phyloP scores from a whole-genome alignment of 495 filamentous ascomycete species.

The Xylaria telfairii region DNA sequence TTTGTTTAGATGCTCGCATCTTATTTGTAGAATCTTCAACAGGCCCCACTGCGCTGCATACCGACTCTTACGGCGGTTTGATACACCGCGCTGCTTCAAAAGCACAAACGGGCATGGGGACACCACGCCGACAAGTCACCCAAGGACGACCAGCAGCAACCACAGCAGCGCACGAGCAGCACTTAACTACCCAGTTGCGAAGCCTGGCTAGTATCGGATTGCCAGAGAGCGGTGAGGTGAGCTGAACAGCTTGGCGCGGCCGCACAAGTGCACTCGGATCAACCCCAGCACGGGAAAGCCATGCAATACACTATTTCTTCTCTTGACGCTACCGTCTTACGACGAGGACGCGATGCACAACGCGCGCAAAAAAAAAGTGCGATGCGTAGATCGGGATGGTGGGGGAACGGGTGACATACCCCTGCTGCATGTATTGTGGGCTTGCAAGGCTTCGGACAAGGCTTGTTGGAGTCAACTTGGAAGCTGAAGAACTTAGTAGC shows the following conservation, averaged over 20 bases:
- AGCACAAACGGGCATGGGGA: constrained; percentile 93
- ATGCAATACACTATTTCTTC: constrained; percentile 94
- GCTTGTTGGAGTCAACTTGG: no score
- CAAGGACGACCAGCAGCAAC: no score
- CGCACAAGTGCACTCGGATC: constrained; percentile 87
- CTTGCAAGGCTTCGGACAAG: no score
- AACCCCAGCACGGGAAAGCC: constrained; percentile 97
- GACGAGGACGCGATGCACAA: constrained; percentile 97
- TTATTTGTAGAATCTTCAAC: no score
- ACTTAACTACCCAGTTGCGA: constrained; percentile 41
- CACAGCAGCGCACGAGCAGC: no score
- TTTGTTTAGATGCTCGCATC: no score
- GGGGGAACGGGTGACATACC: no score
- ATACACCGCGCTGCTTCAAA: constrained; percentile 86
- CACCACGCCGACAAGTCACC: constrained; percentile 76
- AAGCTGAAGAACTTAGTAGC: no score
- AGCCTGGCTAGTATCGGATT: constrained; percentile 26
- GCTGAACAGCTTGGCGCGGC: constrained; percentile 87
- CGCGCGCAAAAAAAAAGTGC: constrained; percentile 91
- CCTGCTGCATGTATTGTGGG: no score
- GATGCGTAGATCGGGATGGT: no score
- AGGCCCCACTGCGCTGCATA: no score
- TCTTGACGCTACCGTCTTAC: constrained; percentile 98
- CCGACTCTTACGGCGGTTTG: constrained; percentile 89
- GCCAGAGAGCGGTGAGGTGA: constrained; percentile 36